phyloP scores from a whole-genome alignment of 2,329 filamentous ascomycete genomes.

The Arthrobotrys sinensis region DNA sequence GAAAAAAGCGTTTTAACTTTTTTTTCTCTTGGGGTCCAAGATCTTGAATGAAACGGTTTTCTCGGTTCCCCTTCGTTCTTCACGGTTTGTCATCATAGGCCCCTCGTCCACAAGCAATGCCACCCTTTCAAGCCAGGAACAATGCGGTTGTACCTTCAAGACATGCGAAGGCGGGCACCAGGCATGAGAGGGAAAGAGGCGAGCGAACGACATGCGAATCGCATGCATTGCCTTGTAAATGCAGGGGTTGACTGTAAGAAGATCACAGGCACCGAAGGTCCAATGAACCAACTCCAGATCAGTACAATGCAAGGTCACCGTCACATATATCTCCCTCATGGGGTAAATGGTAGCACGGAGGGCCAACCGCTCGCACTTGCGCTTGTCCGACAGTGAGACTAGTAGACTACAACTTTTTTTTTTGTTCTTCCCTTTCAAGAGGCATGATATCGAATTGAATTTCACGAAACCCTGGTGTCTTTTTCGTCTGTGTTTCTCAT shows the following conservation, averaged over 20 bases:
- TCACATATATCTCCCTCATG: conserved; percentile 48
- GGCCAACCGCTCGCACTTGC: conserved; percentile 8
- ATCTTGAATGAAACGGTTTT: conserved; percentile 10
- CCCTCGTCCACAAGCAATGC: conserved; percentile 13
- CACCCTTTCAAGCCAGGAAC: conserved; percentile 14
- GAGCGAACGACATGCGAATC: conserved; percentile 24
- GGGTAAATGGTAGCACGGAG: neutral
- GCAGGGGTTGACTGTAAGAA: conserved; percentile 1
- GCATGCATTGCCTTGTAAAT: conserved; percentile 28
- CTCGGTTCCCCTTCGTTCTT: conserved; percentile 4
- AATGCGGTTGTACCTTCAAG: neutral
- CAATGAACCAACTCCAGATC: conserved; percentile 7
- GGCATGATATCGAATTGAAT: conserved; percentile 3
- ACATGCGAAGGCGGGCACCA: neutral
- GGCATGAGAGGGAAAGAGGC: neutral
- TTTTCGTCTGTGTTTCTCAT: conserved; percentile 9
- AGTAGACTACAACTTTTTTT: neutral
- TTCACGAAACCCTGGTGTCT: neutral
- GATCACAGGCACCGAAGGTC: conserved; percentile 20
- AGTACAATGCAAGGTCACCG: conserved; percentile 49
- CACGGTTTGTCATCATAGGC: neutral
- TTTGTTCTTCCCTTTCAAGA: neutral
- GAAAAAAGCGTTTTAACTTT: neutral
- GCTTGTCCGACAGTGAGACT: conserved; percentile 1
- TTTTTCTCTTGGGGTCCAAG: neutral